Evolutionary conservation across 2,329 filamentous ascomycete genomes (phyloP).

Genomic region (Cytospora paraplurivora): DNA sequence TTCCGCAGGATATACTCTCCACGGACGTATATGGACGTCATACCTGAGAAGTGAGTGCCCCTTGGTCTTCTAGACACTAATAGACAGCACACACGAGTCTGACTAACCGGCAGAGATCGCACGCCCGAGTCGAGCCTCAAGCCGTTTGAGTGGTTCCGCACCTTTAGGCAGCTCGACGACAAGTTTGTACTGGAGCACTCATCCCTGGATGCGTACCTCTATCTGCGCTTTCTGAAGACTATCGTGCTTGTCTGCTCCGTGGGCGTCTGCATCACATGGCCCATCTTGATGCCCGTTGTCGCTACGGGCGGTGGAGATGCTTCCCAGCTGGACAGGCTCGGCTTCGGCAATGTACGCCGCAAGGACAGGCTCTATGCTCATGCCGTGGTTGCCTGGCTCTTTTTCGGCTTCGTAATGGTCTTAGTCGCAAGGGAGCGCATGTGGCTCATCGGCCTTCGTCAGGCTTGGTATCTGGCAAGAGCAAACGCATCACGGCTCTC

Average conservation of each 20-base stretch:
- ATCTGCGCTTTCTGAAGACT: conserved; percentile 84
- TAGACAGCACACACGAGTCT: background rate
- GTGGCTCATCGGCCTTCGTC: conserved; percentile 90
- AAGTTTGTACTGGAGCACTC: conserved; percentile 70
- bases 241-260: conserved; percentile 75
- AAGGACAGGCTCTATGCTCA: conserved; percentile 77
- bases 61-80: too few relatives aligned
- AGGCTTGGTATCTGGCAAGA: conserved; percentile 88
- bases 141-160: conserved; percentile 28
- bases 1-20: conserved; percentile 31
- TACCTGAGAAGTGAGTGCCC: conserved; percentile 30
- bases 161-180: conserved; percentile 27
- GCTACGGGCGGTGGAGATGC: conserved; percentile 71
- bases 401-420: conserved; percentile 86
- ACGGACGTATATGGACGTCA: conserved; percentile 31
- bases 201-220: conserved; percentile 88
- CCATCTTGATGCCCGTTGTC: conserved; percentile 81
- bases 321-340: conserved; percentile 66
- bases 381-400: conserved; percentile 76
- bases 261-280: conserved; percentile 81
- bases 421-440: conserved; percentile 88
- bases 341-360: conserved; percentile 54
- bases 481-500: conserved; percentile 83
- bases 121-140: conserved; percentile 27
- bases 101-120: conserved; percentile 21